Evolutionary conservation across 768 basidiomycete genomes (phyloP).

Genomic region (Lepiota venenata): DNA sequence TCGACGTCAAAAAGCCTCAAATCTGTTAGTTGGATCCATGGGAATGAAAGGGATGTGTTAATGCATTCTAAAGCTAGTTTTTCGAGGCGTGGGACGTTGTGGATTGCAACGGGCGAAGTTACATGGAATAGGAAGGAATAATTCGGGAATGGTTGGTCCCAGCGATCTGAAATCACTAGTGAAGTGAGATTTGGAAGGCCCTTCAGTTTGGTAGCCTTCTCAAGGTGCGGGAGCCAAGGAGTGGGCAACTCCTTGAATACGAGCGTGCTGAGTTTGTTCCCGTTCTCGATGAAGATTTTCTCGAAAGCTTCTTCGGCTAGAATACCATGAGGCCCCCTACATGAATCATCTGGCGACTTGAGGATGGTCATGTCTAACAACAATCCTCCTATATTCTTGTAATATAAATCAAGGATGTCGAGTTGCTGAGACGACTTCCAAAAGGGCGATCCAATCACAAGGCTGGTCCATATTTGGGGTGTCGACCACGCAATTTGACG

Average conservation of each 20-base stretch:
- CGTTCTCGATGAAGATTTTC: neutral
- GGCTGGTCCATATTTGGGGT: neutral
- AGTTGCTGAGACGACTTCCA: neutral
- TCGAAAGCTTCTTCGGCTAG: neutral
- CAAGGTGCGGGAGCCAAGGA: neutral
- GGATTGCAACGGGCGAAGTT: neutral
- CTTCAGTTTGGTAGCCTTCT: neutral
- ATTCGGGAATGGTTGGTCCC: neutral
- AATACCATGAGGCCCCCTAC: neutral
- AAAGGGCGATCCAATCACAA: neutral
- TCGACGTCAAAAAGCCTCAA: neutral
- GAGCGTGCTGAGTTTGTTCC: neutral
- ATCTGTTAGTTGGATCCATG: neutral
- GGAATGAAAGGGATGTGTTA: neutral
- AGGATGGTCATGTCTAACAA: neutral
- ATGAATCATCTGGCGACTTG: neutral
- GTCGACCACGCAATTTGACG: neutral
- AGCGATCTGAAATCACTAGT: neutral
- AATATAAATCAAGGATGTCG: neutral
- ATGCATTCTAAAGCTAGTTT: neutral
- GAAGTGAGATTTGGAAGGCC: neutral
- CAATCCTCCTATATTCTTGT: constrained; percentile 1
- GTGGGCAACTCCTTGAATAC: neutral
- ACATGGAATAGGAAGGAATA: neutral
- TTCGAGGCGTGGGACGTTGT: neutral